phyloP scores from a whole-genome alignment of 1,139 yeast species.

The Yamadazyma jaroonii region DNA sequence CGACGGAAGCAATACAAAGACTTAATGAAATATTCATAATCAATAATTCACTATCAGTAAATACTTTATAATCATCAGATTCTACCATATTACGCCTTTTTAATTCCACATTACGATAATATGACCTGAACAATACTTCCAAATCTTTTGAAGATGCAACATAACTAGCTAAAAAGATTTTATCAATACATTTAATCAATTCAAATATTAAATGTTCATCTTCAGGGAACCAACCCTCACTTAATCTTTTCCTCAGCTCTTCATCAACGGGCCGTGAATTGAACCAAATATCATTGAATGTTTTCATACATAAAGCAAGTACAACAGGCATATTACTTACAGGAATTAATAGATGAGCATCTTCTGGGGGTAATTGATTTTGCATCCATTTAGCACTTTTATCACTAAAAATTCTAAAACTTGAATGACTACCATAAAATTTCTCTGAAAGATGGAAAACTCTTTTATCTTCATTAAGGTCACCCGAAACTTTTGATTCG shows the following conservation, averaged over 20 bases:
- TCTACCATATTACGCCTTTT: neutral
- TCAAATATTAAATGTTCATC: constrained; percentile 24
- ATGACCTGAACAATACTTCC: constrained; percentile 19
- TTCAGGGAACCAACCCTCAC: constrained; percentile 30
- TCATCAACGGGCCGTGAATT: constrained; percentile 27
- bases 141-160: constrained; percentile 17
- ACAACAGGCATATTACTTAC: constrained; percentile 30
- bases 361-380: constrained; percentile 10
- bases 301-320: constrained; percentile 22
- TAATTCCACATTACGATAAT: constrained; percentile 14
- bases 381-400: constrained; percentile 18
- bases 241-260: constrained; percentile 18
- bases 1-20: constrained; percentile 22
- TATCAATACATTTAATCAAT: constrained; percentile 24
- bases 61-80: constrained; percentile 8
- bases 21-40: constrained; percentile 32
- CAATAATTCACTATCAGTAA: constrained; percentile 29
- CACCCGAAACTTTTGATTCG: too few species aligned
- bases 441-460: constrained; percentile 9
- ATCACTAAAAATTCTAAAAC: constrained; percentile 17
- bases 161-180: constrained; percentile 15
- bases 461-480: neutral
- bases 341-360: constrained; percentile 23
- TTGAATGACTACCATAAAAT: constrained; percentile 19
- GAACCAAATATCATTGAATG: constrained; percentile 29